Conservation (phyloP, 768 basidiomycete genomes). For the Lactarius tabidus region DNA sequence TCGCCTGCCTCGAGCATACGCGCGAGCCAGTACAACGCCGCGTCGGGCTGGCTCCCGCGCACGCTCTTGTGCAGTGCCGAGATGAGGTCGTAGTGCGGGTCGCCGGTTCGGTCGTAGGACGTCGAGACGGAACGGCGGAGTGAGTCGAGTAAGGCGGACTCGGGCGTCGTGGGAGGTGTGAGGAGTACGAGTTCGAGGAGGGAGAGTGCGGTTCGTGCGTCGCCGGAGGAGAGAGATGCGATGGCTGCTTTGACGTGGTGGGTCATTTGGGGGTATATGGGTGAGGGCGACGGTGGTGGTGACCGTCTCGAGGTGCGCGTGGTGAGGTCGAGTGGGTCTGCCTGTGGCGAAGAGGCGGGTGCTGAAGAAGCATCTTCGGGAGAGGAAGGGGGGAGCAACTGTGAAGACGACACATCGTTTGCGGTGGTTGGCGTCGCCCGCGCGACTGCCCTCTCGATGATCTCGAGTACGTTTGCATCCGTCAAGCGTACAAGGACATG, state of each 20-base stretch:
- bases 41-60: constrained; percentile 69
- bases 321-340: neutral
- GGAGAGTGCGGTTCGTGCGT: constrained; percentile 74
- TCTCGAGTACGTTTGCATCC: constrained; percentile 53
- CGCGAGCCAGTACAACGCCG: constrained; percentile 86
- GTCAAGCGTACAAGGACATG: constrained; percentile 67
- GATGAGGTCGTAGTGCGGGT: constrained; percentile 77
- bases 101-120: constrained; percentile 73
- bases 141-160: constrained; percentile 49
- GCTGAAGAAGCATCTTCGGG: neutral
- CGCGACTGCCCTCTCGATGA: constrained; percentile 53
- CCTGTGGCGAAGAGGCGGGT: neutral
- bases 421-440: constrained; percentile 26
- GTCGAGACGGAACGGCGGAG: constrained; percentile 61
- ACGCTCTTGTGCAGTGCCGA: constrained; percentile 82
- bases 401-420: neutral
- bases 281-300: constrained; percentile 10
- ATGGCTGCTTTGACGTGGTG: constrained; percentile 46
- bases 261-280: constrained; percentile 41
- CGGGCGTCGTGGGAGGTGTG: constrained; percentile 38
- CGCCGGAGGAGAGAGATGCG: constrained; percentile 55
- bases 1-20: constrained; percentile 79
- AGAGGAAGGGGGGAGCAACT: constrained; percentile 11
- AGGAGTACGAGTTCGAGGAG: constrained; percentile 66
- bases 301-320: constrained; percentile 11